Evolutionary conservation across 495 filamentous ascomycete genomes (phyloP), one percentile per base, ranked within the genome.

Genomic region (Penicillium goetzii): DNA sequence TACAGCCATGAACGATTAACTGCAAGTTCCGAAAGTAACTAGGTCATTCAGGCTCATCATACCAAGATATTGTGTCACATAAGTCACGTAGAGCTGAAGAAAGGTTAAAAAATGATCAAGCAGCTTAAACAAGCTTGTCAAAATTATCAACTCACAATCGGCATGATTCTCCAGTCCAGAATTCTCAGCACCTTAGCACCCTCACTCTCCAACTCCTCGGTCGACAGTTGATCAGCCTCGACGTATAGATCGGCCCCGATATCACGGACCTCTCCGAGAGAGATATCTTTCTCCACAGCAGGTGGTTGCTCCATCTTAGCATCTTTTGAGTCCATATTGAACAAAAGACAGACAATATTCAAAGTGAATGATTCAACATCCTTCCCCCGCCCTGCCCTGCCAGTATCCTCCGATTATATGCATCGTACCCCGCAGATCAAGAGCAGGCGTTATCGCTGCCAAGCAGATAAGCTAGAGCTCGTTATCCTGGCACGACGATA

Each of bases 11-110:
- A 64, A 55, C 2, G 8, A 23, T 32, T 30, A 32, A 21, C 43
- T 28, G 2, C 28, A 19, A 30, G 4, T 17, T 1, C 32, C n/a
- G 5, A 49, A 26, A 10, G 45, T 19, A 10, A 23, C 5, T 14
- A 10, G 6, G 54, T 4, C n/a, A n/a, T n/a, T 34, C 25, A n/a
- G 38, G 26, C 2, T 10, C 11, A 25, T 14, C 60, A 32, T 64
- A 76, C 73, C 73, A 11, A 78, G 60, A 38, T 72, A 78, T 60
- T 77, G 75, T 55, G 76, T 76, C 53, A 76, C 74, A 53, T 76
- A 78, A 14, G 74, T 76, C 26, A 78, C 52, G 51, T 78, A 78
- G 32, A 78, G 61, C 75, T 78, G 19, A 11, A 47, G 12, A 26
- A n/a, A 25, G 21, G n/a, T 28, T 25, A 14, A 5, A 56, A 32